Evolutionary conservation across 805 yeast species (phyloP).

Genomic region (Limtongozyma cylindracea): DNA sequence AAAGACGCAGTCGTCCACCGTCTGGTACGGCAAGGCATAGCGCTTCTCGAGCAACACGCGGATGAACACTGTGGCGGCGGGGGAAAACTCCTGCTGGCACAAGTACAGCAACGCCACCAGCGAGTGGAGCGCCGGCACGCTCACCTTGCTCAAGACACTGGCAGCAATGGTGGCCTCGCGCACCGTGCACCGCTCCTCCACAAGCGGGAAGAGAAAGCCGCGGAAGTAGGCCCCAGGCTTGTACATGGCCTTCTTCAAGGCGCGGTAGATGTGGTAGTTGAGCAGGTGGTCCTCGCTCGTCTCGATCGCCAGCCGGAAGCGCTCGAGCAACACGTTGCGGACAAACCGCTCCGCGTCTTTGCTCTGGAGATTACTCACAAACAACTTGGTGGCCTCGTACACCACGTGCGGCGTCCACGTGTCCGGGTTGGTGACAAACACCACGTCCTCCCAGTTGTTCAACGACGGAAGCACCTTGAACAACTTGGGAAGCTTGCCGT

Average conservation of each 20-base stretch:
- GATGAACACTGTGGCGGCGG: slow-evolving; percentile 78
- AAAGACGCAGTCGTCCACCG: slow-evolving; percentile 80
- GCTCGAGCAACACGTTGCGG: slow-evolving; percentile 35
- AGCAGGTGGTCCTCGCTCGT: slow-evolving; percentile 52
- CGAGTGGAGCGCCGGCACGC: slow-evolving; percentile 87
- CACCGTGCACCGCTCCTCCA: slow-evolving; percentile 69
- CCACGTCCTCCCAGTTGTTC: slow-evolving; percentile 86
- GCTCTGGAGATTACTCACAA: slow-evolving; percentile 74
- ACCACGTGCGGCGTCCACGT: slow-evolving; percentile 89
- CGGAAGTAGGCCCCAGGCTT: slow-evolving; percentile 96
- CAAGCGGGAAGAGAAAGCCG: slow-evolving; percentile 81
- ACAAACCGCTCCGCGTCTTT: slow-evolving; percentile 76
- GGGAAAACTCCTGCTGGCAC: slow-evolving; percentile 55
- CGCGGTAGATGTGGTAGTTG: slow-evolving; percentile 81
- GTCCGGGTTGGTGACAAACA: slow-evolving; percentile 81
- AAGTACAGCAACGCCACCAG: slow-evolving; percentile 83
- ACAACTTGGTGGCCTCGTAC: slow-evolving; percentile 83
- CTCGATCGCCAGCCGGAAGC: slow-evolving; percentile 49
- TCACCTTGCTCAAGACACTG: slow-evolving; percentile 68
- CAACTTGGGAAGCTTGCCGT: slow-evolving; percentile 90
- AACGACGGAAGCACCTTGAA: slow-evolving; percentile 87
- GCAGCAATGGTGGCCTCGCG: slow-evolving; percentile 93
- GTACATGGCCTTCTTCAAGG: slow-evolving; percentile 78
- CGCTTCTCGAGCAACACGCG: slow-evolving; percentile 78
- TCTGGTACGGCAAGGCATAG: slow-evolving; percentile 92